Base-by-base conservation (phyloP, 163 green algal genomes). In the Chlamydomonas reinhardtii region DNA sequence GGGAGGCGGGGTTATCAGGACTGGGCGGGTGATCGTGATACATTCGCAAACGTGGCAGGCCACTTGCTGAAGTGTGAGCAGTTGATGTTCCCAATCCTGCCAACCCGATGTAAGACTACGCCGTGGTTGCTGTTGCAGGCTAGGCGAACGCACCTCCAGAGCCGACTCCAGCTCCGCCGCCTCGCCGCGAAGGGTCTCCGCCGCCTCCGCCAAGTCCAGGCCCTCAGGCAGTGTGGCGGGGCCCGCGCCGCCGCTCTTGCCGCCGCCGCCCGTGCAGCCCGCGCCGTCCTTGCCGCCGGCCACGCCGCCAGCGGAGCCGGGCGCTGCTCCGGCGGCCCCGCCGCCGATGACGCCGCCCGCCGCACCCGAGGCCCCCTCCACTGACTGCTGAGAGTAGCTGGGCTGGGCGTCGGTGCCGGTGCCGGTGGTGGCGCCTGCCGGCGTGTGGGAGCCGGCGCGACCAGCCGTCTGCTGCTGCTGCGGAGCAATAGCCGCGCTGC, bases 111-210 rank as follows among this genome's bases (percentile, higher is more conserved):
- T n/a, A n/a, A n/a, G n/a, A n/a, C n/a, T n/a, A n/a, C n/a, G n/a
- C n/a, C n/a, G n/a, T n/a, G n/a, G n/a, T n/a, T n/a, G n/a, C n/a
- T n/a, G n/a, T n/a, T n/a, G n/a, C n/a, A n/a, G n/a, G n/a, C n/a
- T n/a, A n/a, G n/a, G n/a, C n/a, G n/a, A n/a, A 2, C 78, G 22
- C 35, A 86, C 80, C 80, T 86, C 80, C 35, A 86, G 35, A 29
- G 80, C 80, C 19, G 56, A 35, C 70, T 86, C 70, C 69, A 86
- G 56, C 32, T 66, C 70, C 14, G 17, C 34, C 34, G 64, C 34
- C 70, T 86, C 56, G 54, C 34, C 34, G 29, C 70, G 69, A 27
- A 86, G 43, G 0, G 54, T 48, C 54, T 79, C 80, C 56, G 73
- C 32, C 2, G 54, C 54, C 15, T 56, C 35, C 27, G 2, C 70